Evolutionary conservation across 2,329 filamentous ascomycete genomes (phyloP).

Genomic region (Xylariaceae sp.): DNA sequence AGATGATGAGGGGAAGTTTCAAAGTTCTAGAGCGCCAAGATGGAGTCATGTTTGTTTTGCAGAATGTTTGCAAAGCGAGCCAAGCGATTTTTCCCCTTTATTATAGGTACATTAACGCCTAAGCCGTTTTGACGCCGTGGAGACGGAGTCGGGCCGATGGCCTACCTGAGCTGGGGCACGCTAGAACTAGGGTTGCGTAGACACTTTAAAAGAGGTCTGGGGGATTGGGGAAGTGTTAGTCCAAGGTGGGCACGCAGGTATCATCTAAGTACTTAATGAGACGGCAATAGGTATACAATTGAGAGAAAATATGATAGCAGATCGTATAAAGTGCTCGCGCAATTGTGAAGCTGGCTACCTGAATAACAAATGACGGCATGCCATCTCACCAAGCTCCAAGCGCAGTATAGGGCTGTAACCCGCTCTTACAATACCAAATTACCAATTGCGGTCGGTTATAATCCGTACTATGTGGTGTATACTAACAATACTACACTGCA

Average conservation of each 20-base stretch:
- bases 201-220: too few relatives aligned
- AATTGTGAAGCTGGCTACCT: too few relatives aligned
- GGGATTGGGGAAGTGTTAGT: too few relatives aligned
- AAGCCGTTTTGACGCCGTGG: conserved; percentile 4
- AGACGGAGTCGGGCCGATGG: conserved; percentile 19
- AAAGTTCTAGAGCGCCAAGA: not conserved
- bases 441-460: too few relatives aligned
- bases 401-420: not conserved
- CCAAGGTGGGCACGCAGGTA: too few relatives aligned
- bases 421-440: not conserved
- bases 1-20: not conserved
- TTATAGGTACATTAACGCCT: conserved; percentile 2
- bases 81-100: not conserved
- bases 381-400: not conserved
- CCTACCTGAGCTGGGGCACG: conserved; percentile 2
- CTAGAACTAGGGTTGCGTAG: too few relatives aligned
- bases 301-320: too few relatives aligned
- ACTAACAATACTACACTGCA: not conserved
- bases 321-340: too few relatives aligned
- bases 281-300: too few relatives aligned
- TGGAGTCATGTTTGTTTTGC: not conserved
- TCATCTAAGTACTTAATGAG: too few relatives aligned
- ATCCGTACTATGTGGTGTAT: too few relatives aligned
- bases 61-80: not conserved
- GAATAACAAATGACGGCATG: not conserved